A percentile compares a stretch with the other conserved stretches of the same genome.
phyloP scores from a whole-genome alignment of 2,329 filamentous ascomycete species.

The Fusarium anthophilum region DNA sequence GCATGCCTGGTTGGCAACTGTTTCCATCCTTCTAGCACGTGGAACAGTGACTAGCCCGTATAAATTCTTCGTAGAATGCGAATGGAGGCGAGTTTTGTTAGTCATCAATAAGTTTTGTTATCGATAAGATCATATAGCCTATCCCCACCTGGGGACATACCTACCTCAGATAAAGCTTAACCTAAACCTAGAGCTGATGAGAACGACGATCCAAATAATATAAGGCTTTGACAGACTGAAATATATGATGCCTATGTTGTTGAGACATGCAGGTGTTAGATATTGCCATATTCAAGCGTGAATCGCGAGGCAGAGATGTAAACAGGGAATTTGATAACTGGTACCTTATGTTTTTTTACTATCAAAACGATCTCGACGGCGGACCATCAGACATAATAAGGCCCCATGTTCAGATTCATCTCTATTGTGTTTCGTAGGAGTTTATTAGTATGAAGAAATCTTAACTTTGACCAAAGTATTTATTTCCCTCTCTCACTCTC shows the following conservation, averaged over 20 bases:
- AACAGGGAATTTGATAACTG: not conserved
- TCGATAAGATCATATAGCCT: constrained; percentile 29
- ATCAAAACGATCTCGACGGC: not conserved
- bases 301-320: not conserved
- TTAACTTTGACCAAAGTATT: not conserved
- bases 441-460: not conserved
- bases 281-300: not conserved
- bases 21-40: constrained; percentile 7
- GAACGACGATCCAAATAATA: not conserved
- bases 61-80: constrained; percentile 18
- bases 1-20: constrained; percentile 42
- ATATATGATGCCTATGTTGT: not conserved
- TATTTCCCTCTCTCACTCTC: not conserved
- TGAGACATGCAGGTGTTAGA: not conserved
- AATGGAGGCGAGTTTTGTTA: constrained; percentile 34
- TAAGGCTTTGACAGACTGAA: not conserved
- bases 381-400: not conserved
- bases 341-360: not conserved
- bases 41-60: constrained; percentile 9
- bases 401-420: constrained; percentile 1
- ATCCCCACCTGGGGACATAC: not conserved
- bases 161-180: not conserved
- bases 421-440: not conserved
- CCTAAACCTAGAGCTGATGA: not conserved
- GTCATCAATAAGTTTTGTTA: constrained; percentile 30